These are phyloP conservation scores for Ambrosiella xylebori DNA, from an alignment of 2,329 filamentous ascomycete genomes.

Conservation along the genomic window DNA sequence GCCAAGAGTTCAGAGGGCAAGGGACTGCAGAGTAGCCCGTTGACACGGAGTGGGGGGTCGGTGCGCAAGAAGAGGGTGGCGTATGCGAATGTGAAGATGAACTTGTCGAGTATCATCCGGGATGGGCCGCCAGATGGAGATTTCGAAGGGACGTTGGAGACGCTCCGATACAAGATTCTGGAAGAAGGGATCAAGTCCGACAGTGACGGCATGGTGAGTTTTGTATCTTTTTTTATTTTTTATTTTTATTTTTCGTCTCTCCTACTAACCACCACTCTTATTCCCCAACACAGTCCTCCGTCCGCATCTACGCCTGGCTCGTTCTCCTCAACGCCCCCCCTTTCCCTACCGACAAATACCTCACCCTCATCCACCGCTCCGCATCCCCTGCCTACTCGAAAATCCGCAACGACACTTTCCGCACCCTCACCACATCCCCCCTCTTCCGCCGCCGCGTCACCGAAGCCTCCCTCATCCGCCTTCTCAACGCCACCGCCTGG, in stretches of 20 bases:
- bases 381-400: conserved; percentile 91
- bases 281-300: conserved; percentile 48
- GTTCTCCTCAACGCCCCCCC: conserved; percentile 79
- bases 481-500: conserved; percentile 93
- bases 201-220: conserved; percentile 59
- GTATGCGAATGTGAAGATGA: conserved; percentile 37
- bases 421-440: conserved; percentile 90
- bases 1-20: background rate
- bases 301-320: conserved; percentile 92
- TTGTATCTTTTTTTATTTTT: background rate
- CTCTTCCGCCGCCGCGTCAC: conserved; percentile 89
- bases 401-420: conserved; percentile 96
- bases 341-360: conserved; percentile 72
- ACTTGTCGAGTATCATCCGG: conserved; percentile 58
- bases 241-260: background rate
- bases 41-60: conserved; percentile 17
- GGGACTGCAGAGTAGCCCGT: conserved; percentile 8
- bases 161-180: conserved; percentile 54
- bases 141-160: conserved; percentile 47
- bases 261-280: background rate
- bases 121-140: conserved; percentile 64
- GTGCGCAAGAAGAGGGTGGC: conserved; percentile 20
- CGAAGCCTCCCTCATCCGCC: conserved; percentile 82
- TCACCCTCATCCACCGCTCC: conserved; percentile 77
- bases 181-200: conserved; percentile 62